Conservation (phyloP, 1,139 yeast species). For the Debaryomyces udenii region DNA sequence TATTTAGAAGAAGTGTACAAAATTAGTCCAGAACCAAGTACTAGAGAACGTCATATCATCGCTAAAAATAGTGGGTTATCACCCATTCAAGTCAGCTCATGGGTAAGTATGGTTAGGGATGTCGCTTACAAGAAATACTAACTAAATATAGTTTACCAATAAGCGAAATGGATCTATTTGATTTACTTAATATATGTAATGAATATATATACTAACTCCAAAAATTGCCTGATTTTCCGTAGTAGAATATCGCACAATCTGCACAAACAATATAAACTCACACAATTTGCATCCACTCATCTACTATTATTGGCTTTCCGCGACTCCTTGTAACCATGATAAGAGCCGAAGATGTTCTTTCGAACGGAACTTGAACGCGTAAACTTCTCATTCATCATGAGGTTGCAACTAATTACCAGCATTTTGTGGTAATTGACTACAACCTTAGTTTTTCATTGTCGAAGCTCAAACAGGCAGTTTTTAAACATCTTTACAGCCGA, state of each 20-base stretch:
- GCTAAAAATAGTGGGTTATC: slow-evolving; percentile 31
- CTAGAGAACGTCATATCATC: slow-evolving; percentile 29
- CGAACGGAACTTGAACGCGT: too few relatives aligned
- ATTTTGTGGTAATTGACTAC: slow-evolving; percentile 1
- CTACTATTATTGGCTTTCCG: too few relatives aligned
- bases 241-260: too few relatives aligned
- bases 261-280: too few relatives aligned
- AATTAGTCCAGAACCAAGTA: slow-evolving; percentile 24
- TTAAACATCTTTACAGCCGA: background rate
- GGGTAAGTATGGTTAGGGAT: slow-evolving; percentile 26
- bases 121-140: background rate
- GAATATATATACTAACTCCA: too few relatives aligned
- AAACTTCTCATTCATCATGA: too few relatives aligned
- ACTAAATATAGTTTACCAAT: slow-evolving; percentile 28
- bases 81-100: slow-evolving; percentile 32
- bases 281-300: too few relatives aligned
- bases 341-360: too few relatives aligned
- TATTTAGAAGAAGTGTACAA: slow-evolving; percentile 19
- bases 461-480: background rate
- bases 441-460: background rate
- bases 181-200: background rate
- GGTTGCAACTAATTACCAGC: background rate
- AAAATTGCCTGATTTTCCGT: too few relatives aligned
- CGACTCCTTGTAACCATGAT: too few relatives aligned
- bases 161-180: slow-evolving; percentile 30